Conservation (phyloP, 352 stramenopile genomes). For the Blastocystis sp. region DNA sequence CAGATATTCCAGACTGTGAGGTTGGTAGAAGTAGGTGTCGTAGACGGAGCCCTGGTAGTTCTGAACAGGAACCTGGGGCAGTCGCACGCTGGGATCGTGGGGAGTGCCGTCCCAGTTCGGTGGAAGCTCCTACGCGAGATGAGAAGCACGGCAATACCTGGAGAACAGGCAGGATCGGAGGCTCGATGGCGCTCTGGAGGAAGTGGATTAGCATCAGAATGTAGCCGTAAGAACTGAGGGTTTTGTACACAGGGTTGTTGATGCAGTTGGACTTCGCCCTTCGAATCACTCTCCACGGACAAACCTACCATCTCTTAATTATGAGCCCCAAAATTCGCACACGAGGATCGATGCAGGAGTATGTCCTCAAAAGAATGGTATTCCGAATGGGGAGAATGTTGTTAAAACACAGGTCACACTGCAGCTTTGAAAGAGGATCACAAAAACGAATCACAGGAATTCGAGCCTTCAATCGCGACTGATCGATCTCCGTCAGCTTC, state of each 20-base stretch:
- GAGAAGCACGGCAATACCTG: conserved; percentile 68
- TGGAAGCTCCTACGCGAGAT: conserved; percentile 42
- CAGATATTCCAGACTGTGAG: conserved; percentile 30
- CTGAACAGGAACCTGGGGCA: conserved; percentile 55
- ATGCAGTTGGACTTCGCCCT: conserved; percentile 86
- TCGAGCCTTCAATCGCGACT: conserved; percentile 70
- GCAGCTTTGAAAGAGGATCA: conserved; percentile 70
- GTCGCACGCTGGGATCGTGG: background rate
- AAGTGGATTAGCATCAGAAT: conserved; percentile 92
- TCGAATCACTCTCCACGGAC: background rate
- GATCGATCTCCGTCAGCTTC: conserved; percentile 60
- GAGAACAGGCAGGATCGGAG: conserved; percentile 86
- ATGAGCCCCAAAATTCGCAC: conserved; percentile 82
- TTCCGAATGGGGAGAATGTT: conserved; percentile 93
- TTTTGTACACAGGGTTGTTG: conserved; percentile 90
- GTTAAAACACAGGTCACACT: conserved; percentile 84
- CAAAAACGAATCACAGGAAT: conserved; percentile 97
- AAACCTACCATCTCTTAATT: conserved; percentile 82
- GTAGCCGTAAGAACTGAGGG: conserved; percentile 92
- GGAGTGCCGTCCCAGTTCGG: conserved; percentile 55
- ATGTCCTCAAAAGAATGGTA: conserved; percentile 84
- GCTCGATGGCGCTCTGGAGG: conserved; percentile 71
- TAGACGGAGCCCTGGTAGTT: conserved; percentile 56
- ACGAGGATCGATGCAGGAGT: conserved; percentile 72
- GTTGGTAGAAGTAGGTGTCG: conserved; percentile 64